Evolutionary conservation across 2,329 filamentous ascomycete genomes (phyloP).

Genomic region (Penicillium sp.): DNA sequence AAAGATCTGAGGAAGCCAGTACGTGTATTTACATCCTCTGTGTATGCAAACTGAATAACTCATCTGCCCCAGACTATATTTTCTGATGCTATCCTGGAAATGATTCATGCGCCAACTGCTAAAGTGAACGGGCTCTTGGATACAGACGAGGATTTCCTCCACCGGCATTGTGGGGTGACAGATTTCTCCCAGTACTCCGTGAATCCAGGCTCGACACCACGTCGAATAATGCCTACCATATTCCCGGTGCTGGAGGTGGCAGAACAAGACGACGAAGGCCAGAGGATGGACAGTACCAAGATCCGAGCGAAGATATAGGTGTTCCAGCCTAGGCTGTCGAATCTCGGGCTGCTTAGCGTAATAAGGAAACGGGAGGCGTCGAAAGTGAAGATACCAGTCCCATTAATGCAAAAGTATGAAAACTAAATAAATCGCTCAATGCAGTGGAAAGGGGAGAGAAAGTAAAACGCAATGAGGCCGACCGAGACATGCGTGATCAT

Average conservation of each 20-base stretch:
- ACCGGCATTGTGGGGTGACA: conserved; percentile 58
- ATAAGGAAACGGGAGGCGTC: no score
- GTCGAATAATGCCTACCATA: conserved; percentile 72
- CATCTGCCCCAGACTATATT: conserved; percentile 58
- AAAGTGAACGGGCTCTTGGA: conserved; percentile 68
- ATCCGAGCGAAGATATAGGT: conserved; percentile 29
- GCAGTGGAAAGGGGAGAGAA: conserved; percentile 20
- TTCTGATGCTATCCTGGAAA: conserved; percentile 72
- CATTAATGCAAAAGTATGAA: conserved; percentile 9
- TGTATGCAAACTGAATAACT: conserved; percentile 11
- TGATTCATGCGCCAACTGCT: conserved; percentile 59
- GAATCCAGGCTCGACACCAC: conserved; percentile 60
- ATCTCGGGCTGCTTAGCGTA: no score
- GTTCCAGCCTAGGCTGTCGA: not conserved
- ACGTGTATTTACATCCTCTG: conserved; percentile 13
- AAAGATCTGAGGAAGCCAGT: conserved; percentile 63
- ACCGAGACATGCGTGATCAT: conserved; percentile 1
- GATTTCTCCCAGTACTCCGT: conserved; percentile 73
- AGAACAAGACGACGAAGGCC: conserved; percentile 79
- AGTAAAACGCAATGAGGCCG: not conserved
- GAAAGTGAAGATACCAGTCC: no score
- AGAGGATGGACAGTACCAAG: conserved; percentile 63
- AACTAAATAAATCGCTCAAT: conserved; percentile 17
- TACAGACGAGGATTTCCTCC: conserved; percentile 78
- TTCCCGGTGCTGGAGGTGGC: conserved; percentile 69